Evolutionary conservation across 2,329 filamentous ascomycete genomes (phyloP).

Genomic region (Fusarium tricinctum): DNA sequence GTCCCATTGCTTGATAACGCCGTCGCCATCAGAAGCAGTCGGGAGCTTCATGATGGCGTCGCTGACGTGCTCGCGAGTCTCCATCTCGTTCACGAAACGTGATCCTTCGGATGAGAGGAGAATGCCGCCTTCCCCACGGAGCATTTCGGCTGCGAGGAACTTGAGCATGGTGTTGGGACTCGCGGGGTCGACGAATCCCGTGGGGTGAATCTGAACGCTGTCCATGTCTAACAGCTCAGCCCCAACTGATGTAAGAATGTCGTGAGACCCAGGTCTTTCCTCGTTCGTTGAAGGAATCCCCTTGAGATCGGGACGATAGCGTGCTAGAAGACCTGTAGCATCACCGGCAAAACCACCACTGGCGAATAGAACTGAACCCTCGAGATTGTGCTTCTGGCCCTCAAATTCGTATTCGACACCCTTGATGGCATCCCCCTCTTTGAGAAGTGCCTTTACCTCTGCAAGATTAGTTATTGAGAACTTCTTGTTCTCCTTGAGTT

Average conservation of each 20-base stretch:
- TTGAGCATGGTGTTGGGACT: conserved; percentile 64
- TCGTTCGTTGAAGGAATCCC: conserved; percentile 75
- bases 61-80: conserved; percentile 70
- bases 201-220: conserved; percentile 74
- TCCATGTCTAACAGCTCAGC: conserved; percentile 66
- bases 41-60: conserved; percentile 62
- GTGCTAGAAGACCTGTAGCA: conserved; percentile 66
- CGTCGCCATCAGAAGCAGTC: conserved; percentile 50
- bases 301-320: conserved; percentile 70
- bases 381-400: conserved; percentile 56
- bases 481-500: conserved; percentile 61
- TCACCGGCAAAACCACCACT: conserved; percentile 75
- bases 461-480: conserved; percentile 68
- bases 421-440: conserved; percentile 54
- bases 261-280: conserved; percentile 67
- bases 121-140: conserved; percentile 74
- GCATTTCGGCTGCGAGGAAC: conserved; percentile 73
- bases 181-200: conserved; percentile 71
- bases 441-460: conserved; percentile 66
- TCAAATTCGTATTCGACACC: conserved; percentile 66
- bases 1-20: conserved; percentile 66
- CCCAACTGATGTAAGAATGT: conserved; percentile 56
- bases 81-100: conserved; percentile 73
- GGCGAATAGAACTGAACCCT: conserved; percentile 69
- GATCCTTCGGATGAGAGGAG: conserved; percentile 62